These are phyloP conservation scores for Potentilla sterilis DNA, from an alignment of 306 rosid species.

Conservation along the genomic window DNA sequence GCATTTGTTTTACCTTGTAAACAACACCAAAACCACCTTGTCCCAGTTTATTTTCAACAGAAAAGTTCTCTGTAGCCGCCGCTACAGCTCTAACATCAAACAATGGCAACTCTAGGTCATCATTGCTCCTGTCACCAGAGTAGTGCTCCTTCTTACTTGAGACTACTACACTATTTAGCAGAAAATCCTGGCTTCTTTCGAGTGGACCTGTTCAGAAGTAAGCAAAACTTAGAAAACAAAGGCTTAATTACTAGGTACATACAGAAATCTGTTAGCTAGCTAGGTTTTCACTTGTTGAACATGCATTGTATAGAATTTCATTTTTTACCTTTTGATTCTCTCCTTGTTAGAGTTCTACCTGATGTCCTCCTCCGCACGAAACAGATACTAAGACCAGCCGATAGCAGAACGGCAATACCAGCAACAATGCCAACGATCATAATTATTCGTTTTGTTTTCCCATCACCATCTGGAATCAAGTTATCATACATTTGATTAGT, in stretches of 20 bases:
- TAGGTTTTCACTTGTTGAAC: not conserved
- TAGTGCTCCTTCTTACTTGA: constrained; percentile 37
- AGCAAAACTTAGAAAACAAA: constrained; percentile 10
- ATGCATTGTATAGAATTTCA: not conserved
- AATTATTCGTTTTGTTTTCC: constrained; percentile 26
- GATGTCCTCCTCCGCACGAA: constrained; percentile 37
- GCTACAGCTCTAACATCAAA: constrained; percentile 46
- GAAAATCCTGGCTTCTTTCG: constrained; percentile 51
- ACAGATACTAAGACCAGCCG: constrained; percentile 32
- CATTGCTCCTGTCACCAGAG: constrained; percentile 52
- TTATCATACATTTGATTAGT: not conserved
- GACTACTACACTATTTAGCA: constrained; percentile 39
- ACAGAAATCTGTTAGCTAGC: not conserved
- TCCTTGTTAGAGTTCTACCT: constrained; percentile 12
- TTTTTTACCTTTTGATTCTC: constrained; percentile 39
- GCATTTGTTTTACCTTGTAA: constrained; percentile 47
- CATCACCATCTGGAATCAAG: constrained; percentile 31
- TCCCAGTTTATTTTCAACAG: constrained; percentile 72
- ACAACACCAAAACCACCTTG: constrained; percentile 90
- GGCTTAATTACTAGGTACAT: not conserved
- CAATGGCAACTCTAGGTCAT: constrained; percentile 64
- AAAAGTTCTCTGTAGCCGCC: constrained; percentile 61
- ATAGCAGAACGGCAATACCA: constrained; percentile 37
- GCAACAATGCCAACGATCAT: constrained; percentile 34
- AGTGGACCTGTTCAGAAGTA: constrained; percentile 39